These are phyloP conservation scores for Alternaria tenuissima DNA, from an alignment of 2,329 filamentous ascomycete genomes.

Conservation along the genomic window DNA sequence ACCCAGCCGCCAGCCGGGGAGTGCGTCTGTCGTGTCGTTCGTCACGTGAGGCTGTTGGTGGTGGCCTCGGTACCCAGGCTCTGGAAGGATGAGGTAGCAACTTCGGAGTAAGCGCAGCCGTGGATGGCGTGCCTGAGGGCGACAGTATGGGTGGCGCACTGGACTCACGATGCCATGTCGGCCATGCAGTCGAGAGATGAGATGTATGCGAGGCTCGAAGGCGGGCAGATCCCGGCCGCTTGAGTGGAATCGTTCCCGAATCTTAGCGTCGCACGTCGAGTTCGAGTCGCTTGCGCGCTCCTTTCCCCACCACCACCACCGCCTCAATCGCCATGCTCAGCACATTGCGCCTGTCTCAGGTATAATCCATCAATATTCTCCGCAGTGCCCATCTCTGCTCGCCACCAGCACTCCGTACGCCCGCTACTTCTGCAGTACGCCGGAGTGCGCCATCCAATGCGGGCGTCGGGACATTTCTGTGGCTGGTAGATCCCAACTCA, in stretches of 20 bases:
- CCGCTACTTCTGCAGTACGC: constrained; percentile 34
- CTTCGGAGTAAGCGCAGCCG: constrained; percentile 13
- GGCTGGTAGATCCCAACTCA: constrained; percentile 47
- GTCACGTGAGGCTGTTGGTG: constrained; percentile 24
- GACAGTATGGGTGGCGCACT: not conserved
- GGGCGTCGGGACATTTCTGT: constrained; percentile 42
- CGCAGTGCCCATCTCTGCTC: constrained; percentile 27
- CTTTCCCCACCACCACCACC: constrained; percentile 10
- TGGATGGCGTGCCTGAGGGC: constrained; percentile 14
- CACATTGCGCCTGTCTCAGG: constrained; percentile 21
- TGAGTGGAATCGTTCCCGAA: constrained; percentile 15
- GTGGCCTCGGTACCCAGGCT: not conserved
- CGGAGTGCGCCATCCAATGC: constrained; percentile 43
- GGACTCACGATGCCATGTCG: constrained; percentile 24
- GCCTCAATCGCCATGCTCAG: constrained; percentile 8
- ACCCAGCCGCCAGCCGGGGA: constrained; percentile 14
- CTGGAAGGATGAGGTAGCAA: not conserved
- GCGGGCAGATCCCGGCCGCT: constrained; percentile 38
- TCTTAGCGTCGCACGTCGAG: constrained; percentile 17
- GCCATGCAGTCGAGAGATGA: constrained; percentile 39
- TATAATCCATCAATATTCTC: constrained; percentile 24
- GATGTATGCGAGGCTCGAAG: constrained; percentile 33
- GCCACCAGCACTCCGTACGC: constrained; percentile 35
- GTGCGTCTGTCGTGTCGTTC: constrained; percentile 10
- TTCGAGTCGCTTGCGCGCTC: constrained; percentile 21